phyloP scores from a whole-genome alignment of 2,329 filamentous ascomycete species.

The Tolypocladium inflatum region DNA sequence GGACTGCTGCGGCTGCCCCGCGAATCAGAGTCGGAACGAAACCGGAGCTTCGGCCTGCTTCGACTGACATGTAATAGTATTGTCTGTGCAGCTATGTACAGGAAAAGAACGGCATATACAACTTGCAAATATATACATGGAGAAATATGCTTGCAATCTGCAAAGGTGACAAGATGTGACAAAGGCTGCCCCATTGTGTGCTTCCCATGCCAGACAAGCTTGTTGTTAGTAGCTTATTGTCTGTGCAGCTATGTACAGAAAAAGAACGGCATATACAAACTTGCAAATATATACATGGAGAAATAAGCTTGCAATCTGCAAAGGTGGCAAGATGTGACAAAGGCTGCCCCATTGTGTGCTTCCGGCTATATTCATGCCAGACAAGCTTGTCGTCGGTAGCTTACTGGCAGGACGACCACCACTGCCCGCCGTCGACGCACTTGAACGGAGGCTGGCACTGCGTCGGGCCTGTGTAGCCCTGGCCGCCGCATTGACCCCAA shows the following conservation, averaged over 20 bases:
- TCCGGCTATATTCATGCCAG: not conserved
- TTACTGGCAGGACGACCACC: slow-evolving; percentile 13
- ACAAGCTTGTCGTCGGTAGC: not conserved
- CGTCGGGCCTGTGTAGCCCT: slow-evolving; percentile 11
- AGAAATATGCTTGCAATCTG: not conserved
- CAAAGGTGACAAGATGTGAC: not conserved
- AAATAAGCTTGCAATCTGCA: not conserved
- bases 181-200: not conserved
- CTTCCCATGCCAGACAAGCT: not conserved
- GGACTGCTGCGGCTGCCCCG: not conserved
- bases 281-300: not conserved
- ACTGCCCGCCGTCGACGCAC: slow-evolving; percentile 9
- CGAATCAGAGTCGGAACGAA: not conserved
- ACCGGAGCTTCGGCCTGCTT: not conserved
- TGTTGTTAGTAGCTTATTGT: not conserved
- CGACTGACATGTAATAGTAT: too few relatives aligned
- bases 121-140: not conserved
- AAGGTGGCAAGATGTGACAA: not conserved
- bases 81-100: not conserved
- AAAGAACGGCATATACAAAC: not conserved
- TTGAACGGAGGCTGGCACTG: slow-evolving; percentile 11
- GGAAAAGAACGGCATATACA: not conserved
- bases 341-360: not conserved
- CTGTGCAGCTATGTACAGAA: not conserved
- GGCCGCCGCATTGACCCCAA: slow-evolving; percentile 15